Conservation (phyloP, 768 basidiomycete genomes). For the Chalciporus chontae region DNA sequence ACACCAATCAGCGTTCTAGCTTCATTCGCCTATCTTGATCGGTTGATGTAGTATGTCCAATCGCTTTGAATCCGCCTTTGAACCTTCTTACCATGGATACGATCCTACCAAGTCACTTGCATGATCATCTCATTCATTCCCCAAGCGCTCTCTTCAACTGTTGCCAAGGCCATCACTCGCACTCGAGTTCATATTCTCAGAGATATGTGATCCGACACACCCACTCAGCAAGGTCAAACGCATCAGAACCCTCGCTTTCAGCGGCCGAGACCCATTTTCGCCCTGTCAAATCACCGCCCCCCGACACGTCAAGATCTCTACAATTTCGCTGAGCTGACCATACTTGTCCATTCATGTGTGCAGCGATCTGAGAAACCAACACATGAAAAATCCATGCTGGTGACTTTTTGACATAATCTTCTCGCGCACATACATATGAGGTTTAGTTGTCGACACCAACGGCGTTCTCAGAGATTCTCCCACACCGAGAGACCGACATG, state of each 20-base stretch:
- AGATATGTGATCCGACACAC: constrained; percentile 5
- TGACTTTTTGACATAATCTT: constrained; percentile 26
- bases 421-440: constrained; percentile 10
- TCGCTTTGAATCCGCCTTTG: constrained; percentile 13
- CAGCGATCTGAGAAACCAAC: neutral
- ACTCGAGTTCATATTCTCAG: no score
- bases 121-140: neutral
- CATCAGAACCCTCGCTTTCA: constrained; percentile 16
- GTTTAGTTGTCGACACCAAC: constrained; percentile 22
- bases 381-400: neutral
- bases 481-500: constrained; percentile 22
- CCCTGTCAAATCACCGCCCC: constrained; percentile 11
- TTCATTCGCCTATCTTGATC: constrained; percentile 28
- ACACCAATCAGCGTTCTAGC: constrained; percentile 13
- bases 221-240: constrained; percentile 16
- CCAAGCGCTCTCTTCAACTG: constrained; percentile 1
- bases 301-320: neutral
- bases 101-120: neutral
- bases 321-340: constrained; percentile 10
- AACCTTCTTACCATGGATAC: constrained; percentile 31
- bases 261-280: constrained; percentile 16
- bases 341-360: neutral
- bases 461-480: constrained; percentile 25
- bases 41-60: constrained; percentile 17
- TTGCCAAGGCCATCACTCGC: no score